Base-by-base conservation (phyloP, 1,139 yeast species). In the Pichia cactophila region DNA sequence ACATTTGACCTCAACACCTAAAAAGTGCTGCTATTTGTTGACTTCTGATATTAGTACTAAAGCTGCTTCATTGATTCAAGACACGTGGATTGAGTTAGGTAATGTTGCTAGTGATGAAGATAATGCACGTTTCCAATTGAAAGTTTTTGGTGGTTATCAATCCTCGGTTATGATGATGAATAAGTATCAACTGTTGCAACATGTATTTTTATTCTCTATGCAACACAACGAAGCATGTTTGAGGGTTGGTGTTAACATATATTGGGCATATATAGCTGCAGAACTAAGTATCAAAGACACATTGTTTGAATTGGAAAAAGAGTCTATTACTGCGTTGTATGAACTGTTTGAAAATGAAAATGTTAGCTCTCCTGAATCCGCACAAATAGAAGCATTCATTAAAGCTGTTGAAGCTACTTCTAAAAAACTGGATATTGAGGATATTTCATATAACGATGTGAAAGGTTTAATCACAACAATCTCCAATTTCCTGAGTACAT, bases 31-130 rank as follows among this genome's bases (percentile, higher is more conserved):
- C 57, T 71, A 69, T 66, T 73, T 73, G 50, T 78, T 87, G 44
- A 76, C 89, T 1, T 81, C 81, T 12, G 81, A 79, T 57, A 69
- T 86, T 55, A 74, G 95, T 56, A 74, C 75, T 31, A 70, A 85
- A 54, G 74, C 83, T 41, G 80, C 89, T 0, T 60, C 57, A 20
- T 67, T 86, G 48, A 60, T 87, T 16, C 72, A 74, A 50, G 77
- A 74, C 50, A 76, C 81, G 35, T 88, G 96, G 96, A 83, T 82
- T 55, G 69, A 77, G 11, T 72, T 87, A 50, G 94, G 90, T 11
- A 77, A 84, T 83, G 79, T 80, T 14, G 77, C 86, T 0, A 70
- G 78, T 39, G 73, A 73, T 26, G 85, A 81, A 50, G 87, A 82
- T 60, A 63, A 70, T 41, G 62, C 71, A 6, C 70, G 89, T 56